These are phyloP conservation scores for Liriodendron chinense DNA, from an alignment of 164 flowering plant species.

Conservation along the genomic window DNA sequence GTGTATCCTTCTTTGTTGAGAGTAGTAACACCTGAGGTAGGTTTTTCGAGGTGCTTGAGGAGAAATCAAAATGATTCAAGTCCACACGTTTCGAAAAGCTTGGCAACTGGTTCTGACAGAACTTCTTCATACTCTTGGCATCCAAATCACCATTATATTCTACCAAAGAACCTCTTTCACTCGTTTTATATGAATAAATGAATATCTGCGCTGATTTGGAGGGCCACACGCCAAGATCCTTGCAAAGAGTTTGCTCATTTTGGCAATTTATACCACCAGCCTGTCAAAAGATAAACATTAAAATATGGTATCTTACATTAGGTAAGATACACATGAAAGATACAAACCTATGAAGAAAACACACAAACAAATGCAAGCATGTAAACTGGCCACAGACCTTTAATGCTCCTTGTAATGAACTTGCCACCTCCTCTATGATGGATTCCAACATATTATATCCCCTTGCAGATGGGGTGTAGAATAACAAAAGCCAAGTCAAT, in stretches of 20 bases:
- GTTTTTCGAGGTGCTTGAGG: conserved; percentile 22
- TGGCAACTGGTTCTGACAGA: conserved; percentile 77
- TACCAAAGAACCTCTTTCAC: conserved; percentile 59
- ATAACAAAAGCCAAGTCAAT: conserved; percentile 71
- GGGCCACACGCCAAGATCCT: conserved; percentile 55
- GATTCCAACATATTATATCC: conserved; percentile 47
- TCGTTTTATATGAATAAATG: conserved; percentile 57
- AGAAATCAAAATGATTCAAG: conserved; percentile 36
- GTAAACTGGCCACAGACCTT: conserved; percentile 42
- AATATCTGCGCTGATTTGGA: conserved; percentile 45
- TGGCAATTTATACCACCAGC: conserved; percentile 78
- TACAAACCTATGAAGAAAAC: neutral
- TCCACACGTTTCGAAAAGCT: conserved; percentile 67
- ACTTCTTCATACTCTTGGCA: conserved; percentile 48
- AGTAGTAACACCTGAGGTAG: conserved; percentile 73
- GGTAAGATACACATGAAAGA: neutral
- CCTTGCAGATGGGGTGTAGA: conserved; percentile 42
- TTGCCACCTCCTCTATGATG: conserved; percentile 53
- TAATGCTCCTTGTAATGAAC: conserved; percentile 66
- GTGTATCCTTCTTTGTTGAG: conserved; percentile 86
- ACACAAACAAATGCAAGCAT: neutral
- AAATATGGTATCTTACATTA: too few relatives aligned
- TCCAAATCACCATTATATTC: conserved; percentile 68
- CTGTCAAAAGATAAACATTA: conserved; percentile 31
- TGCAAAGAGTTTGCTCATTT: conserved; percentile 56